These are phyloP conservation scores for Fomes fomentarius DNA, from an alignment of 1,284 basidiomycete species.

Conservation along the genomic window DNA sequence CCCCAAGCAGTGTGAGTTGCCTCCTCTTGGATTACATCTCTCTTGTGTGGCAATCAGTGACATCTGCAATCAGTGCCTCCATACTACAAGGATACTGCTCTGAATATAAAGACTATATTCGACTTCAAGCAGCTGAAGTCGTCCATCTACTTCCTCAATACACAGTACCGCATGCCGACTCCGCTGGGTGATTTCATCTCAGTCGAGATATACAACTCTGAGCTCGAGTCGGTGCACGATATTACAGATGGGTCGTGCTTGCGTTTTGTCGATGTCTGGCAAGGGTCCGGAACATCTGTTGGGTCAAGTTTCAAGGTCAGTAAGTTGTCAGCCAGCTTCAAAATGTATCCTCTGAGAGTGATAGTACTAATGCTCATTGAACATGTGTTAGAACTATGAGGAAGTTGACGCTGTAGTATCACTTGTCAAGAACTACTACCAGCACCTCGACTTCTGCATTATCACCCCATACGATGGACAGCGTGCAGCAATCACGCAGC, in stretches of 20 bases:
- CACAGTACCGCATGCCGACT: conserved; percentile 48
- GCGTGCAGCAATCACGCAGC: conserved; percentile 50
- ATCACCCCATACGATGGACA: conserved; percentile 77
- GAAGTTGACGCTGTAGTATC: conserved; percentile 44
- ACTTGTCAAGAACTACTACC: conserved; percentile 39
- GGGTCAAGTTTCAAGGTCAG: conserved; percentile 49
- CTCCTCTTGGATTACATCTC: not conserved
- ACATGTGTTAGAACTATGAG: conserved; percentile 39
- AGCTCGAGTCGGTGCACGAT: conserved; percentile 40
- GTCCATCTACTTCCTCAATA: conserved; percentile 40
- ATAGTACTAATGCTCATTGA: not conserved
- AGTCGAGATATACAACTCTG: conserved; percentile 40
- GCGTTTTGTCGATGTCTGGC: conserved; percentile 44
- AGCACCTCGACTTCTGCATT: conserved; percentile 46
- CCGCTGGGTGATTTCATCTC: conserved; percentile 55
- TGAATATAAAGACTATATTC: conserved; percentile 46
- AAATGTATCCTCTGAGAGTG: too few relatives aligned
- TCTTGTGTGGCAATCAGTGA: not conserved
- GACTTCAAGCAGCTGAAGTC: conserved; percentile 43
- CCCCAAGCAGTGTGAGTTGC: conserved; percentile 45
- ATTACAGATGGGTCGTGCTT: conserved; percentile 30
- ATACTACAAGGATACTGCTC: conserved; percentile 44
- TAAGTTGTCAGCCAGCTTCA: conserved; percentile 22
- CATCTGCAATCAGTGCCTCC: conserved; percentile 48
- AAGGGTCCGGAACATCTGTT: conserved; percentile 39